Conservation (phyloP, 495 filamentous ascomycete species). For the Lichenothelia convexa region DNA sequence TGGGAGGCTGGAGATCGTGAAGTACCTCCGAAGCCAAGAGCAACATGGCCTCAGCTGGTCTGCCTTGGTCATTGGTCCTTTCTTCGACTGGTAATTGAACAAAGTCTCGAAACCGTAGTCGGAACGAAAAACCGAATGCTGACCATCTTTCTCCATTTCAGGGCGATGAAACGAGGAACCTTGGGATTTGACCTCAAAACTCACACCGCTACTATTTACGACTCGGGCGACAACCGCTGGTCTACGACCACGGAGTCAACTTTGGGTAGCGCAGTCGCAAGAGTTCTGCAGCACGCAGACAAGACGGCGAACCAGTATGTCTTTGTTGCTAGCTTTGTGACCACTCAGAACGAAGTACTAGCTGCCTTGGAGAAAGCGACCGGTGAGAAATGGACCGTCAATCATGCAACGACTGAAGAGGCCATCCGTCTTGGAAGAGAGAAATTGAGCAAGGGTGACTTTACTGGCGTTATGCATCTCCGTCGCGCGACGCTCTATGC, state of each 20-base stretch:
- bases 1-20: slow-evolving; percentile 1
- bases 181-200: slow-evolving; percentile 3
- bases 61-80: slow-evolving; percentile 1
- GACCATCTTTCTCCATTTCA: background rate
- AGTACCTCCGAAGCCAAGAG: slow-evolving; percentile 4
- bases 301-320: slow-evolving; percentile 5
- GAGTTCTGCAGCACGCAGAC: slow-evolving; percentile 1
- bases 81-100: slow-evolving; percentile 6
- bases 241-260: slow-evolving; percentile 4
- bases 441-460: slow-evolving; percentile 2
- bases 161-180: background rate
- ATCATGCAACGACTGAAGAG: background rate
- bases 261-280: slow-evolving; percentile 3
- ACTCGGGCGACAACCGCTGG: slow-evolving; percentile 3
- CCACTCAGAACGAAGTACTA: slow-evolving; percentile 5
- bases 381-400: slow-evolving; percentile 3
- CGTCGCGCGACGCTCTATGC: background rate
- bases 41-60: slow-evolving; percentile 1
- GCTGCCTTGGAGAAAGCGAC: slow-evolving; percentile 3
- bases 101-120: too few relatives aligned
- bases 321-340: slow-evolving; percentile 4
- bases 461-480: background rate
- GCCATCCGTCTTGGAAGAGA: background rate
- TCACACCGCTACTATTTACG: slow-evolving; percentile 1
- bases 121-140: background rate